phyloP scores from a whole-genome alignment of 1,284 basidiomycete genomes.

The Naganishia albida region DNA sequence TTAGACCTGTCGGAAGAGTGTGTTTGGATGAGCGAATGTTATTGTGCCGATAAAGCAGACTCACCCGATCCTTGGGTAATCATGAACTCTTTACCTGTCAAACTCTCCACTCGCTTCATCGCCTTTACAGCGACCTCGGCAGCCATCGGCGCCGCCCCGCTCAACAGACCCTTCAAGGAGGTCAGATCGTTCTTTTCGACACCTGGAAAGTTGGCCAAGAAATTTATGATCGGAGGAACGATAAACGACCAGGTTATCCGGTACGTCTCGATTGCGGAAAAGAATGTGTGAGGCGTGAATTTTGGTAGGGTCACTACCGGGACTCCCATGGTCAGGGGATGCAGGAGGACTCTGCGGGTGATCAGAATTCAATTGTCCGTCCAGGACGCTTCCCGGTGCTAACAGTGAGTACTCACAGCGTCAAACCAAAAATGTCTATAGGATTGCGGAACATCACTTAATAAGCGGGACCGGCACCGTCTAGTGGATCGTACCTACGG shows the following conservation, averaged over 20 bases:
- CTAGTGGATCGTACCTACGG: slow-evolving; percentile 43
- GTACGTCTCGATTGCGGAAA: slow-evolving; percentile 70
- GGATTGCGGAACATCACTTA: not conserved
- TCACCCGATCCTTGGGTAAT: slow-evolving; percentile 34
- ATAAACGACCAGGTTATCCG: slow-evolving; percentile 65
- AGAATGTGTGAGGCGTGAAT: slow-evolving; percentile 62
- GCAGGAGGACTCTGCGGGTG: slow-evolving; percentile 57
- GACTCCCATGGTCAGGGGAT: slow-evolving; percentile 62
- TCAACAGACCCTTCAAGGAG: slow-evolving; percentile 64
- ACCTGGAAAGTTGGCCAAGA: slow-evolving; percentile 56
- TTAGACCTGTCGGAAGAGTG: slow-evolving; percentile 53
- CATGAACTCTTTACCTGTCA: slow-evolving; percentile 14
- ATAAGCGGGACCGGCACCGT: not conserved
- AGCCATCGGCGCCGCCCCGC: slow-evolving; percentile 80
- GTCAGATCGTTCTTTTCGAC: slow-evolving; percentile 70
- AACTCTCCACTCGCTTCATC: slow-evolving; percentile 52
- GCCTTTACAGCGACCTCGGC: slow-evolving; percentile 62
- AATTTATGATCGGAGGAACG: slow-evolving; percentile 81
- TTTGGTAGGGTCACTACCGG: slow-evolving; percentile 68
- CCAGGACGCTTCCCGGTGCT: too few relatives aligned
- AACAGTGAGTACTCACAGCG: slow-evolving; percentile 14
- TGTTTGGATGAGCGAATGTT: slow-evolving; percentile 64
- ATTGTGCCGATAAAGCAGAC: not conserved
- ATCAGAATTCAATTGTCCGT: not conserved
- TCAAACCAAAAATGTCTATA: slow-evolving; percentile 29